A percentile compares a stretch with the other conserved stretches of the same genome.
These are phyloP conservation scores for Isabelozyma rhagii DNA, from an alignment of 805 yeast genomes.

Conservation along the genomic window DNA sequence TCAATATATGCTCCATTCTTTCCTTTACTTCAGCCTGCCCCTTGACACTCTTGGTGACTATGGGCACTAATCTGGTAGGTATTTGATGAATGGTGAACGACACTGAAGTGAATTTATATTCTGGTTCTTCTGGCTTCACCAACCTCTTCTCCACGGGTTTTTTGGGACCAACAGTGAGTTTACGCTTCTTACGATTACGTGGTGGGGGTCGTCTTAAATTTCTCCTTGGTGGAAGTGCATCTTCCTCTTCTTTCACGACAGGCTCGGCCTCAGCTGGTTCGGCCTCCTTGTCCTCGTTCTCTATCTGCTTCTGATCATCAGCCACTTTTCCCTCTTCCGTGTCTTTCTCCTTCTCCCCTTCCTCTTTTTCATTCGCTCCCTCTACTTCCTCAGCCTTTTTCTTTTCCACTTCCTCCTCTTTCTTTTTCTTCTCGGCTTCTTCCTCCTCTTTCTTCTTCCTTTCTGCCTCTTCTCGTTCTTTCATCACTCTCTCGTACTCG, in stretches of 20 bases:
- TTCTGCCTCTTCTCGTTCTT: conserved; percentile 21
- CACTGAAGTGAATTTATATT: conserved; percentile 52
- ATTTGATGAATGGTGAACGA: conserved; percentile 65
- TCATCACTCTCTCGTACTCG: conserved; percentile 23
- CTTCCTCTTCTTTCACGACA: conserved; percentile 4
- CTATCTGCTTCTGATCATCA: conserved; percentile 9
- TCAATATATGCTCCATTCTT: conserved; percentile 60
- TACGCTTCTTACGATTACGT: conserved; percentile 11
- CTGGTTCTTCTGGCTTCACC: conserved; percentile 42
- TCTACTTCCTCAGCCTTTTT: conserved; percentile 17
- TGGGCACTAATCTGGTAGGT: conserved; percentile 61
- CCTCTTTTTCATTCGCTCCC: conserved; percentile 6
- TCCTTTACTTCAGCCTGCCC: conserved; percentile 53
- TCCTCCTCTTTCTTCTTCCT: conserved; percentile 21
- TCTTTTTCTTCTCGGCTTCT: conserved; percentile 19
- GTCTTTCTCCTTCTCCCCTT: conserved; percentile 15
- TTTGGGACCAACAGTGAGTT: conserved; percentile 10
- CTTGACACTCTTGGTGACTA: conserved; percentile 63
- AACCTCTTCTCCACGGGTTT: conserved; percentile 15
- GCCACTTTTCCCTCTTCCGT: conserved; percentile 8
- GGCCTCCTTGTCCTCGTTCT: conserved; percentile 13
- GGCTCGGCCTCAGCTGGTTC: conserved; percentile 6
- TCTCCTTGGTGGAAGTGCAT: conserved; percentile 4
- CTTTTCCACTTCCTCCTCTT: conserved; percentile 14
- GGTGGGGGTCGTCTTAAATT: conserved; percentile 12